A percentile compares a stretch with the other conserved stretches of the same genome.
These are phyloP conservation scores for Penicillium lividum DNA, from an alignment of 495 filamentous ascomycete species.

Conservation along the genomic window DNA sequence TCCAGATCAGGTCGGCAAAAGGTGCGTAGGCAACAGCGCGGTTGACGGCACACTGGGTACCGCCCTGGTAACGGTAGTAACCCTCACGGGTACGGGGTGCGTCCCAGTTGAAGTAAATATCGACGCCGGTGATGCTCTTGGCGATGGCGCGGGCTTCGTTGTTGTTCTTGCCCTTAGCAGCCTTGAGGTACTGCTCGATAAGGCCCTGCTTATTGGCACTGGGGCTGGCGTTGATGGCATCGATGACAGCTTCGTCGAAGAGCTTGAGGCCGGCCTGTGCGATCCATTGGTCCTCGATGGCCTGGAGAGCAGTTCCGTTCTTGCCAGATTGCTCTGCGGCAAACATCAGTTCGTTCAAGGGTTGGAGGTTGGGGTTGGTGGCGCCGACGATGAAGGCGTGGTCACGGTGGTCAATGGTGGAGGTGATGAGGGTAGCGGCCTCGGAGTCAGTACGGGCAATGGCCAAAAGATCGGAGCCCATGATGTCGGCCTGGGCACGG, in stretches of 20 bases:
- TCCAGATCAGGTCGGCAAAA: conserved; percentile 96
- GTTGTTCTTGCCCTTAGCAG: conserved; percentile 82
- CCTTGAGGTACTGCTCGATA: conserved; percentile 61
- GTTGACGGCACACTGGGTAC: conserved; percentile 89
- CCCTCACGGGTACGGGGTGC: conserved; percentile 87
- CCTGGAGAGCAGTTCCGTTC: conserved; percentile 76
- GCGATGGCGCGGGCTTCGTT: conserved; percentile 80
- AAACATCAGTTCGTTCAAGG: conserved; percentile 88
- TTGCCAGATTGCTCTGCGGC: conserved; percentile 83
- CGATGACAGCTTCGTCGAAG: conserved; percentile 86
- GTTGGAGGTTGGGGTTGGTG: conserved; percentile 82
- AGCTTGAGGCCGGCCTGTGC: conserved; percentile 82
- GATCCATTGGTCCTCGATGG: conserved; percentile 88
- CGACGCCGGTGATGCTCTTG: conserved; percentile 74
- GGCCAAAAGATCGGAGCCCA: conserved; percentile 87
- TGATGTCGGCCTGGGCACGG: conserved; percentile 96
- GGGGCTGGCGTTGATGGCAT: conserved; percentile 68
- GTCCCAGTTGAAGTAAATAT: conserved; percentile 94
- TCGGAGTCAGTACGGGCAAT: conserved; percentile 96
- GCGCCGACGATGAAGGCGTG: conserved; percentile 88
- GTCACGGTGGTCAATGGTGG: conserved; percentile 92
- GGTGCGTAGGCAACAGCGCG: conserved; percentile 90
- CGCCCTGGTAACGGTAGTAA: conserved; percentile 88
- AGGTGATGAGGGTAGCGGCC: conserved; percentile 95
- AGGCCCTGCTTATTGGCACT: conserved; percentile 68